Base-by-base conservation (phyloP, 2,329 filamentous ascomycete species). In the Trichoderma polysporum region DNA sequence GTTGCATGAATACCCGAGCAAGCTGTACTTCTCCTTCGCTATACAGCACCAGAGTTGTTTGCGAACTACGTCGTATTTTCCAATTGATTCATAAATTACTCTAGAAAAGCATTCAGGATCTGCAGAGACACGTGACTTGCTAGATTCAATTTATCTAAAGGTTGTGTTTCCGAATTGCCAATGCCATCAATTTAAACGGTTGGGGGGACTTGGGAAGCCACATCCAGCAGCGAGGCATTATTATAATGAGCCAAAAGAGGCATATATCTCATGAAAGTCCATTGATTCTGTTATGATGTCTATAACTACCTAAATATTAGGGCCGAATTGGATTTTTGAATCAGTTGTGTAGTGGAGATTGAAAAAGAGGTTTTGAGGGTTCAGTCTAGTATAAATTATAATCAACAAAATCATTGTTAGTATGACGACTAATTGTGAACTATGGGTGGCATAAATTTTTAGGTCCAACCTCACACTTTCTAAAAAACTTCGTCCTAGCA, bases 121-220 rank as follows among this genome's bases (percentile, higher is more conserved):
- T 27, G 22, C 4, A 68, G 9, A 19, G 19, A 37, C 17, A 68
- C 19, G 25, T 68, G 65, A 8, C 8, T 27, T 4, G 66, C 60
- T 31, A 50, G n/a, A 1, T 25, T 35, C 4, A 31, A 45, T 19
- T 59, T 19, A 10, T 22, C 17, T 2, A 53, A 53, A 35, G 60
- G 66, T 31, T 65, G 66, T 15, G 25, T 25, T 12, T 58, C 61
- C 8, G 66, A 68, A n/a, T 65, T 68, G 53, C 66, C 66, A 31
- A 52, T 65, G 3, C 60, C 66, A 25, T 66, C 27, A 10, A 68
- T 22, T 0, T 61, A 37, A 17, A 68, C 66, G n/a, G 66, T 65
- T 45, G 39, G 7, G 12, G 66, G 66, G 2, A 67, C 49, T 15
- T 52, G 49, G 6, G 50, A 31, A 15, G 66, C 33, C 10, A 67